These are phyloP conservation scores for Flaveria robusta DNA, from an alignment of 129 eudicot genomes.

Conservation along the genomic window DNA sequence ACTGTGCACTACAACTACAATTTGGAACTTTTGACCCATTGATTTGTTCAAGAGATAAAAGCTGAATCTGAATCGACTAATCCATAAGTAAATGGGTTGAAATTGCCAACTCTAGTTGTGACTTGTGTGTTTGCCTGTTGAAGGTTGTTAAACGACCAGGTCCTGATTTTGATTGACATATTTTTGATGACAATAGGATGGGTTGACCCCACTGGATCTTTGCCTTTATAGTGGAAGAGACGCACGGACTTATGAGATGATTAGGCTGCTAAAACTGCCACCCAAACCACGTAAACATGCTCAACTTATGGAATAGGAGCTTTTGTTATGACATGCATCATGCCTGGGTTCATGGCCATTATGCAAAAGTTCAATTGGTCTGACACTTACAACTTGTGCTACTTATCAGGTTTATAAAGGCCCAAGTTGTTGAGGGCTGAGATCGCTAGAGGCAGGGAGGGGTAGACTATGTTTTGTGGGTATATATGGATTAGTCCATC, in stretches of 20 bases:
- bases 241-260: conserved; percentile 68
- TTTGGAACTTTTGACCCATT: background rate
- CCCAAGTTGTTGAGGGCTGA: background rate
- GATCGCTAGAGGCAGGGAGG: background rate
- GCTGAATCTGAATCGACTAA: background rate
- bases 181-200: conserved; percentile 57
- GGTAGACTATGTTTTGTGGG: conserved; percentile 2
- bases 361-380: conserved; percentile 4
- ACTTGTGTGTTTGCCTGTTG: no score
- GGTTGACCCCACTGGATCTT: conserved; percentile 81
- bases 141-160: background rate
- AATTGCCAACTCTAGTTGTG: no score
- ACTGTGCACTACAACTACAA: background rate
- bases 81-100: no score
- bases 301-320: conserved; percentile 33
- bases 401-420: background rate
- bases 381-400: background rate
- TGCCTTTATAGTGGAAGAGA: conserved; percentile 88
- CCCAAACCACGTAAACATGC: conserved; percentile 40
- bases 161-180: background rate
- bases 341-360: background rate
- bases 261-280: conserved; percentile 64
- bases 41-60: no score
- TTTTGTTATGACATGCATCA: conserved; percentile 1
- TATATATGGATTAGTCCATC: conserved; percentile 8